Percentiles rank a stretch among this genome's conserved stretches.
phyloP scores from a whole-genome alignment of 2,329 filamentous ascomycete species.

The Fusarium sp. region DNA sequence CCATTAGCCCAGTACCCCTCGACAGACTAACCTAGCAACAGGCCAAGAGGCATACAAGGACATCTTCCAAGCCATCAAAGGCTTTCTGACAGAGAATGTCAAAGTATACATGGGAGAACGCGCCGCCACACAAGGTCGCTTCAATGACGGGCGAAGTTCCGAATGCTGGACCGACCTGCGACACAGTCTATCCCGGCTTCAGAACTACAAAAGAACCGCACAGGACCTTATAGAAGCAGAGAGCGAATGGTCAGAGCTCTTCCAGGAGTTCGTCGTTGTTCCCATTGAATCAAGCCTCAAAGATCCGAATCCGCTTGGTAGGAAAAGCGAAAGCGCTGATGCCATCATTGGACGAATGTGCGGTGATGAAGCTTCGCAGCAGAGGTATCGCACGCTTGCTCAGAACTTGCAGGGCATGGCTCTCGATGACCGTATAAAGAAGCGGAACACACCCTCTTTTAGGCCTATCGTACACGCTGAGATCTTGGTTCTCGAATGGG shows the following conservation, averaged over 20 bases:
- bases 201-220: constrained; percentile 39
- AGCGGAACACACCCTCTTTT: constrained; percentile 20
- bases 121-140: constrained; percentile 33
- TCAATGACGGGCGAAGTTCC: constrained; percentile 32
- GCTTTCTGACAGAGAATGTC: not conserved
- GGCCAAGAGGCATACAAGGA: constrained; percentile 17
- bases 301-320: constrained; percentile 31
- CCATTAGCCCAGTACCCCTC: rapidly evolving
- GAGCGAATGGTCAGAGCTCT: constrained; percentile 49
- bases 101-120: constrained; percentile 20
- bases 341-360: constrained; percentile 47
- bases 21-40: not conserved
- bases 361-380: not conserved
- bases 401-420: constrained; percentile 41
- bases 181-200: constrained; percentile 47
- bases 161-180: constrained; percentile 51
- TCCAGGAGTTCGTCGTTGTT: constrained; percentile 49
- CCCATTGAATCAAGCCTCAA: constrained; percentile 47
- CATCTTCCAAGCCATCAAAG: constrained; percentile 8
- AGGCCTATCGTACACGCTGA: constrained; percentile 55
- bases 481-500: constrained; percentile 50
- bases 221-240: constrained; percentile 40
- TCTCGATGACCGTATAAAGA: constrained; percentile 46
- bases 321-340: constrained; percentile 33
- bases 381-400: constrained; percentile 26